Base-by-base conservation (phyloP, 768 basidiomycete species). In the Steccherinum ochraceum region DNA sequence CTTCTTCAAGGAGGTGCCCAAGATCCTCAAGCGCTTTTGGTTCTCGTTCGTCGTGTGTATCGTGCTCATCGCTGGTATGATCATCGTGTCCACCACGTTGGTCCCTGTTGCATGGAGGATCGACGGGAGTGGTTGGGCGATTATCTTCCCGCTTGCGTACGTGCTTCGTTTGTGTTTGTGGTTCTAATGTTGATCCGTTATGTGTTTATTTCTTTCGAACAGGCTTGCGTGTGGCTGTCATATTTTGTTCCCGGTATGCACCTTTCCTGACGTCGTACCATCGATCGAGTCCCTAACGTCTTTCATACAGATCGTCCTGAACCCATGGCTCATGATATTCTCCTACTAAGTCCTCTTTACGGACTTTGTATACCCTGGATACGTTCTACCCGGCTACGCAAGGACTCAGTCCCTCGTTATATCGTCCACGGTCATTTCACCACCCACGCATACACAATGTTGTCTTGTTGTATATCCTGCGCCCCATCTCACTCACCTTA, bases 301-400 rank as follows among this genome's bases (percentile, higher is more conserved):
- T 49, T 27, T 27, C 16, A 7, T 41, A 25, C 55, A 86, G 76
- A 84, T 94, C 53, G 81, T 91, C 20, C 77, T 94, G 45, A 93
- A 93, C 64, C 92, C 89, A 2, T 89, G 86, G 86, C 66, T 92
- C 49, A 89, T 90, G 85, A 85, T 90, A 40, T 92, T 91, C 68
- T 83, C 82, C 0, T 79, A 78, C 58, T 69, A 54, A 67, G n/a
- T n/a, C n/a, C n/a, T n/a, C n/a, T n/a, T n/a, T n/a, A 21, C 56
- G 45, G 30, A 35, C 30, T 7, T 16, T 35, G 16, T 35, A n/a
- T 16, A 35, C 40, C 16, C 30, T n/a, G n/a, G n/a, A n/a, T 35
- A 35, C 23, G 24, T 16, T 48, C 5, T 5, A 45, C 25, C 18
- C 48, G 50, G 42, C 30, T 35, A 16, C 30, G 16, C 16, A 35